A percentile compares a stretch with the other conserved stretches of the same genome.
These are phyloP conservation scores for Capronia coronata DNA, from an alignment of 2,329 filamentous ascomycete genomes.

Conservation along the genomic window DNA sequence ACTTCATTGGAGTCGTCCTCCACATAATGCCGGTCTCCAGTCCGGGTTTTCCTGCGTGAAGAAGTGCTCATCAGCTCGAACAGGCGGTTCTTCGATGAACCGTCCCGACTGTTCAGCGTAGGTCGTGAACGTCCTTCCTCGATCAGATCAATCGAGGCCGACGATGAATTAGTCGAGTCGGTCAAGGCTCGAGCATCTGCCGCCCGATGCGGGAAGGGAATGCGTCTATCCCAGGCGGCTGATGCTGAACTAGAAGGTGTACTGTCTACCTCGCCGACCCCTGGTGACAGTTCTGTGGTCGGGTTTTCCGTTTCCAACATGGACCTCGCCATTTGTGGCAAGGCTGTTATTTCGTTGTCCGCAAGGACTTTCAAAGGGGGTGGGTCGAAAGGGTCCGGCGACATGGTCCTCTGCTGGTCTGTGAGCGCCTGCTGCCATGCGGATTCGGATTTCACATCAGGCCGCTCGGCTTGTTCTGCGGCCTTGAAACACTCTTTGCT, in stretches of 20 bases:
- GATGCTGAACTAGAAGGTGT: constrained; percentile 42
- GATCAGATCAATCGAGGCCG: constrained; percentile 35
- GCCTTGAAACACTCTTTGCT: constrained; percentile 42
- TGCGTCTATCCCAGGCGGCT: constrained; percentile 40
- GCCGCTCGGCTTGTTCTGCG: constrained; percentile 45
- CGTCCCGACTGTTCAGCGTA: constrained; percentile 35
- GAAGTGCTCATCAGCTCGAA: constrained; percentile 41
- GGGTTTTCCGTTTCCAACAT: constrained; percentile 10
- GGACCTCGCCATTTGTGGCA: constrained; percentile 23
- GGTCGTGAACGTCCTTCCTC: constrained; percentile 36
- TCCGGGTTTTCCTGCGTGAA: constrained; percentile 38
- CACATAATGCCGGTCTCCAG: constrained; percentile 32
- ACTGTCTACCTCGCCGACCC: constrained; percentile 35
- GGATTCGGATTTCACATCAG: constrained; percentile 41
- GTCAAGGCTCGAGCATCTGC: constrained; percentile 39
- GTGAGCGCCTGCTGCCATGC: constrained; percentile 47
- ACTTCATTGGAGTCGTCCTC: constrained; percentile 20
- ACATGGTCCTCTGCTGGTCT: constrained; percentile 38
- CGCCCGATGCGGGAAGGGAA: constrained; percentile 38
- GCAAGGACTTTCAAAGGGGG: constrained; percentile 1
- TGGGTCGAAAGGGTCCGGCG: constrained; percentile 20
- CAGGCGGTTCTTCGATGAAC: constrained; percentile 36
- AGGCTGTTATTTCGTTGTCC: constrained; percentile 24
- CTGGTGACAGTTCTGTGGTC: constrained; percentile 8
- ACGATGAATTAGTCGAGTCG: constrained; percentile 44